phyloP scores from a whole-genome alignment of 768 basidiomycete genomes.

The Calocera viscosa region DNA sequence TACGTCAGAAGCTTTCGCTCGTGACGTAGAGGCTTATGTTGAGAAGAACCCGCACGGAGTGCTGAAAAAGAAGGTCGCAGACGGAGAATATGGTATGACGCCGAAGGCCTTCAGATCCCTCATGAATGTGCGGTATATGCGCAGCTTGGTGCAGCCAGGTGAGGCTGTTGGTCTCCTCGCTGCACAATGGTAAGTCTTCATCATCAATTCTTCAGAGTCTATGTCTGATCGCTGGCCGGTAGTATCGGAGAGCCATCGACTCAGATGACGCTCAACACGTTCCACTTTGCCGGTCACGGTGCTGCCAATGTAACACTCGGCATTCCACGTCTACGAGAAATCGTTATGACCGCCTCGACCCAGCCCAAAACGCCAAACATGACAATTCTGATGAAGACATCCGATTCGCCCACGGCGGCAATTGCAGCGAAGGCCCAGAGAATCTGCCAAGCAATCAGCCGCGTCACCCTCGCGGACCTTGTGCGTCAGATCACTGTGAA shows the following conservation, averaged over 20 bases:
- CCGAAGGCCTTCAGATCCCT: constrained; percentile 55
- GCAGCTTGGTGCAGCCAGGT: constrained; percentile 88
- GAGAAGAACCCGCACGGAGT: constrained; percentile 53
- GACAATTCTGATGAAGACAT: constrained; percentile 57
- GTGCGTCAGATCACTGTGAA: constrained; percentile 71
- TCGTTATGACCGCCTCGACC: constrained; percentile 95
- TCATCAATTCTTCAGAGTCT: neutral
- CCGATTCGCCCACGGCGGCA: constrained; percentile 38
- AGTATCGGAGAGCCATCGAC: constrained; percentile 98
- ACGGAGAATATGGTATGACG: constrained; percentile 13
- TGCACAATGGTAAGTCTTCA: constrained; percentile 71
- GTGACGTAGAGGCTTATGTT: constrained; percentile 64
- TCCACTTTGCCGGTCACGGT: constrained; percentile 98
- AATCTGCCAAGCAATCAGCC: constrained; percentile 84
- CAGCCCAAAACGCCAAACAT: constrained; percentile 97
- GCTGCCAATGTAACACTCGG: constrained; percentile 98
- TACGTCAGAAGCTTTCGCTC: constrained; percentile 85
- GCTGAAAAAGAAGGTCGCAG: constrained; percentile 28
- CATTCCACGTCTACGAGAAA: constrained; percentile 96
- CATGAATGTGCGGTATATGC: constrained; percentile 88
- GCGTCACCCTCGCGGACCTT: constrained; percentile 75
- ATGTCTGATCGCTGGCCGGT: constrained; percentile 8
- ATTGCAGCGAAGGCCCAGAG: constrained; percentile 34
- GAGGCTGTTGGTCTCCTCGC: constrained; percentile 97
- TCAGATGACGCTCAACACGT: constrained; percentile 99